These are phyloP conservation scores for Amanita molliuscula DNA, from an alignment of 768 basidiomycete species.

Conservation along the genomic window DNA sequence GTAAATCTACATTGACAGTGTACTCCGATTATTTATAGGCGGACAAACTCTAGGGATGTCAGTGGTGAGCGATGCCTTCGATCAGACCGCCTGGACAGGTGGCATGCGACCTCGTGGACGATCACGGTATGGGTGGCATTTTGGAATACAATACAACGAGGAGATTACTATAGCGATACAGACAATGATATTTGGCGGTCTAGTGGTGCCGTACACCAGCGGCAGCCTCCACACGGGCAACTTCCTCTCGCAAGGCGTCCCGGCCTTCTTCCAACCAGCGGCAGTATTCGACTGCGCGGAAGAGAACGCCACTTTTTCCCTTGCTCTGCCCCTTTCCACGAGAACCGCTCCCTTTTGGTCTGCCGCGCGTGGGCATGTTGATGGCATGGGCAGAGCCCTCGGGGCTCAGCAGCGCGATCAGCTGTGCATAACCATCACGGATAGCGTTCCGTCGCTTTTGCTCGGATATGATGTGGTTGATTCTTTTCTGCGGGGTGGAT, in stretches of 20 bases:
- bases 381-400: constrained; percentile 57
- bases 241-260: constrained; percentile 59
- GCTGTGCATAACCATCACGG: constrained; percentile 79
- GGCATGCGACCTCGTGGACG: constrained; percentile 51
- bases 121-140: constrained; percentile 30
- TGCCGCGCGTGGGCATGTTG: constrained; percentile 66
- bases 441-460: constrained; percentile 91
- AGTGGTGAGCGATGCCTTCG: constrained; percentile 55
- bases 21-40: constrained; percentile 22
- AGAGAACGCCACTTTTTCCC: constrained; percentile 84
- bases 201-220: constrained; percentile 33
- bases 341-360: constrained; percentile 71
- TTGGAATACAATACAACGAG: neutral
- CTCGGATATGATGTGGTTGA: constrained; percentile 92
- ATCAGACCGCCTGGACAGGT: constrained; percentile 62
- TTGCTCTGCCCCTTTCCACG: constrained; percentile 61
- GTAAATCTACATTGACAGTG: neutral
- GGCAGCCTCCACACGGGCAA: constrained; percentile 54
- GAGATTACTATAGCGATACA: constrained; percentile 2
- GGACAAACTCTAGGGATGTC: constrained; percentile 50
- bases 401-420: constrained; percentile 76
- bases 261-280: constrained; percentile 80
- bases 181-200: neutral
- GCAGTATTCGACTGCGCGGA: constrained; percentile 80
- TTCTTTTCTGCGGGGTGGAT: constrained; percentile 77